Base-by-base conservation (phyloP, 2,329 filamentous ascomycete species). In the Colletotrichum somersetense region DNA sequence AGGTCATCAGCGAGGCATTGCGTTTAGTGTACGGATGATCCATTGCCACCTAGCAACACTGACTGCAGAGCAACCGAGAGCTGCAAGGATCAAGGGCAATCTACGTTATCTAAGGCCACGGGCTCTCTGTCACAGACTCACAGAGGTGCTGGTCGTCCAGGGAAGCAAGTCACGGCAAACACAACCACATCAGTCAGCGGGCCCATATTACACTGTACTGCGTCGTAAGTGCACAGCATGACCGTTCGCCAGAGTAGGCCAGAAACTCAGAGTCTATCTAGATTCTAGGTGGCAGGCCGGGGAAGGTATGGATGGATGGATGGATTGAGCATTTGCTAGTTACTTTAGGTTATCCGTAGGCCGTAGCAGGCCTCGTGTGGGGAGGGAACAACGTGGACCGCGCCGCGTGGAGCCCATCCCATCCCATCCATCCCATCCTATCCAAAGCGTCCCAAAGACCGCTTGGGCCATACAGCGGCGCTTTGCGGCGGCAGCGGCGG, bases 141-240 rank as follows among this genome's bases (percentile, higher is more conserved):
- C 30, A 35, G 14, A 44, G 33, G 33, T n/a, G 40, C 59, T 64
- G 33, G 33, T 50, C 12, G 52, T 58, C 26, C n/a, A 26, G 30
- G 42, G 53, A 59, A 11, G 35, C 62, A 26, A 48, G 40, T 42
- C 23, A 23, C 30, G 26, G 40, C 46, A 23, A 38, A 12, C 48
- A 52, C 20, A 61, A 61, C 61, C 62, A 61, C 20, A 61, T 66
- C 62, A 61, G 67, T 66, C 67, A 71, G 48, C 67, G 48, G 40
- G 35, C 38, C 12, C 48, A 40, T 67, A 30, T 33, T 30, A 20
- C 50, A 18, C 63, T 48, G 56, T 40, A 33, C 26, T 30, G 67
- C 56, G 56, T 50, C 46, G 46, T 48, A 48, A 52, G 42, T 52
- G n/a, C 40, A 35, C 44, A 16, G 33, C 35, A 38, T 18, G 30